phyloP scores from a whole-genome alignment of 2,329 filamentous ascomycete genomes.

The Trichoderma atrobrunneum region DNA sequence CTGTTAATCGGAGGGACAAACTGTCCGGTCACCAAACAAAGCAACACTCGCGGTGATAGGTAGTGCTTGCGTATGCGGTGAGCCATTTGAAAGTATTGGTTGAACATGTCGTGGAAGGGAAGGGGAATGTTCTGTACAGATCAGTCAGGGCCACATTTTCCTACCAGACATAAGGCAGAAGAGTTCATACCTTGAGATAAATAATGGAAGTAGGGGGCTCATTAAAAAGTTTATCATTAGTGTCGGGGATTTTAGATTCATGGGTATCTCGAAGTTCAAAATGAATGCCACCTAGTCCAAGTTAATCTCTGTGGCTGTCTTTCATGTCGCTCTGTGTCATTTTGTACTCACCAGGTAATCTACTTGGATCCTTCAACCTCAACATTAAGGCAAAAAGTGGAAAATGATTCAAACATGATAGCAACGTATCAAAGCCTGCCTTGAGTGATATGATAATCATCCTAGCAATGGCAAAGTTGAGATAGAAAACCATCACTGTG shows the following conservation, averaged over 20 bases:
- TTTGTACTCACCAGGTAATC: constrained; percentile 67
- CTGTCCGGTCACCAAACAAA: constrained; percentile 83
- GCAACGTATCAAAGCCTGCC: constrained; percentile 81
- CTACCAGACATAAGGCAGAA: neutral
- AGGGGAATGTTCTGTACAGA: constrained; percentile 73
- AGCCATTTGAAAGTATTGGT: constrained; percentile 94
- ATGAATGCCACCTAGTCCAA: constrained; percentile 59
- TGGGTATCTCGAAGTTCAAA: constrained; percentile 83
- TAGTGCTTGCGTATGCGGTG: constrained; percentile 94
- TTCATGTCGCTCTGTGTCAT: neutral
- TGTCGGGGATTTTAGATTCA: constrained; percentile 42
- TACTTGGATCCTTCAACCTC: constrained; percentile 84
- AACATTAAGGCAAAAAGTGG: constrained; percentile 97
- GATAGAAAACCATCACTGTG: constrained; percentile 93
- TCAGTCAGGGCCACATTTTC: neutral
- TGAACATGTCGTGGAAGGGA: constrained; percentile 88
- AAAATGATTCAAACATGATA: constrained; percentile 96
- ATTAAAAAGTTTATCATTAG: constrained; percentile 39
- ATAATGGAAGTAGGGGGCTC: constrained; percentile 74
- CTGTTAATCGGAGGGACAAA: constrained; percentile 95
- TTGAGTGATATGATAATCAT: constrained; percentile 96
- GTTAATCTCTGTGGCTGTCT: neutral
- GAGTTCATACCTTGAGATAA: constrained; percentile 68
- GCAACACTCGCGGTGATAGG: constrained; percentile 79
- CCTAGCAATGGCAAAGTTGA: constrained; percentile 89